A percentile compares a stretch with the other conserved stretches of the same genome.
Evolutionary conservation across 768 basidiomycete species (phyloP).

Genomic region (Kwoniella botswanensis): DNA sequence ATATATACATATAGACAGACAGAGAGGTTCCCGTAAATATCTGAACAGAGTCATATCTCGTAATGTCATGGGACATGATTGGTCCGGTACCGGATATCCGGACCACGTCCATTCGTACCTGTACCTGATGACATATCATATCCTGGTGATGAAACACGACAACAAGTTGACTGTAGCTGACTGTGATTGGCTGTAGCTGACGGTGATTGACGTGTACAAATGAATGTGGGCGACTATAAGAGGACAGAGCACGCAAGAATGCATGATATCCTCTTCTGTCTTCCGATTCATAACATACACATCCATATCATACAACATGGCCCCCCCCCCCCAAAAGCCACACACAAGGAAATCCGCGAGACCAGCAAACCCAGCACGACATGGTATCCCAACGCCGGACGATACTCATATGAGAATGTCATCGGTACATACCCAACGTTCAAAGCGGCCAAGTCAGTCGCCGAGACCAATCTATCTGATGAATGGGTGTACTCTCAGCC

Average conservation of each 20-base stretch:
- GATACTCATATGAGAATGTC: background rate
- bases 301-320: background rate
- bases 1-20: too few relatives aligned
- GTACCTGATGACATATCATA: too few relatives aligned
- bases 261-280: background rate
- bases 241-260: too few relatives aligned
- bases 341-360: background rate
- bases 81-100: background rate
- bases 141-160: too few relatives aligned
- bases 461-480: background rate
- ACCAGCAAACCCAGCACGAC: background rate
- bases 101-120: too few relatives aligned
- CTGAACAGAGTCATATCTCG: background rate
- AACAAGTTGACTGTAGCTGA: too few relatives aligned
- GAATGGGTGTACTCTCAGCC: background rate
- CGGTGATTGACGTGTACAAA: too few relatives aligned
- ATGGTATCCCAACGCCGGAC: background rate
- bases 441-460: background rate
- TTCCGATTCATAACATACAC: background rate
- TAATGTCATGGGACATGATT: background rate
- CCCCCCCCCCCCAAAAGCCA: background rate
- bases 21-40: too few relatives aligned
- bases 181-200: too few relatives aligned
- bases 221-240: too few relatives aligned
- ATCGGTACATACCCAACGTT: background rate